Evolutionary conservation across 2,329 filamentous ascomycete species (phyloP).

Genomic region (Diaporthe sp.): DNA sequence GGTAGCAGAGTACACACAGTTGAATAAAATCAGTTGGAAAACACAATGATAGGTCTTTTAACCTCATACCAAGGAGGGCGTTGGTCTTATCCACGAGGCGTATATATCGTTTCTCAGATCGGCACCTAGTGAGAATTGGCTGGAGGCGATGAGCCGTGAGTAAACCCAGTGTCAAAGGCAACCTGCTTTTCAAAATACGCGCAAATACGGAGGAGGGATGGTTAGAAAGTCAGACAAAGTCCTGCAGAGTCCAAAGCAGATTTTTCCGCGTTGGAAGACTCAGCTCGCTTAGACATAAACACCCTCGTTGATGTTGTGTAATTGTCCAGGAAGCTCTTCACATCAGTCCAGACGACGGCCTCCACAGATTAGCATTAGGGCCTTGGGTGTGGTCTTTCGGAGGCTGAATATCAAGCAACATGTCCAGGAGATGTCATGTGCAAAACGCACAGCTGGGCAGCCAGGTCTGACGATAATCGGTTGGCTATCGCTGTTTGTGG

Average conservation of each 20-base stretch:
- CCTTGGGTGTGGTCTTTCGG: background rate
- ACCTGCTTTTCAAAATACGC: no score
- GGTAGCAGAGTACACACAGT: no score
- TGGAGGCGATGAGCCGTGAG: background rate
- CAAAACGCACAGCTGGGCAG: background rate
- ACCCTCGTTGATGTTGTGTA: background rate
- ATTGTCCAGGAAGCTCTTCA: background rate
- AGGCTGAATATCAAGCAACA: background rate
- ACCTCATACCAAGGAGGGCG: no score
- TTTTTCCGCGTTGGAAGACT: no score
- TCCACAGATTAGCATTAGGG: background rate
- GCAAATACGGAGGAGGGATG: no score
- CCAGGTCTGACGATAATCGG: background rate
- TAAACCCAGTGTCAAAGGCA: no score
- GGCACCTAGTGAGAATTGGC: background rate
- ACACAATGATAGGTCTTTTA: no score
- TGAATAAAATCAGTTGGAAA: no score
- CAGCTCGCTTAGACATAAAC: background rate
- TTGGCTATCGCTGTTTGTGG: background rate
- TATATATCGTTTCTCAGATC: background rate
- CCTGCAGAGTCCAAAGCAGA: no score
- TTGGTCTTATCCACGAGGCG: background rate
- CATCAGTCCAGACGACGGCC: no score
- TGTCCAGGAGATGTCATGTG: background rate
- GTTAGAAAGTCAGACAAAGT: no score